phyloP scores from a whole-genome alignment of 768 basidiomycete species.

The Strobilomyces dryophilus region DNA sequence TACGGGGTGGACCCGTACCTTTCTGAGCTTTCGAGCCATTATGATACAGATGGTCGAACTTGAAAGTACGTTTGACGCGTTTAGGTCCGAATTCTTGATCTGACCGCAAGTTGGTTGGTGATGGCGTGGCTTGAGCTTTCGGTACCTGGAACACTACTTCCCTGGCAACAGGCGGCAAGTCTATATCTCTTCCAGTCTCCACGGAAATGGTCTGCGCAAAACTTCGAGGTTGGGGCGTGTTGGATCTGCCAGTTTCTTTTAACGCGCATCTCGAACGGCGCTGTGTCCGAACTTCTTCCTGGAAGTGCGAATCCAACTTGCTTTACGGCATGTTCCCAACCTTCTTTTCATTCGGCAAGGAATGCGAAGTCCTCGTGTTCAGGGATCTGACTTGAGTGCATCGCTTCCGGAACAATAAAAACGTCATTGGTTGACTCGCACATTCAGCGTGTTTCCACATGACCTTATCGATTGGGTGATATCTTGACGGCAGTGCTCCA shows the following conservation, averaged over 20 bases:
- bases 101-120: background rate
- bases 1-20: conserved; percentile 8
- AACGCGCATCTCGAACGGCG: conserved; percentile 10
- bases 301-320: conserved; percentile 1
- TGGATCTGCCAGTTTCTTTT: background rate
- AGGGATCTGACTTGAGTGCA: conserved; percentile 1
- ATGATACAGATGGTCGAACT: background rate
- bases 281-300: background rate
- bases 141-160: conserved; percentile 4
- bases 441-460: conserved; percentile 11
- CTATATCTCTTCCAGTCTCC: conserved; percentile 15
- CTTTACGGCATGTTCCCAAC: conserved; percentile 5
- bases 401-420: conserved; percentile 8
- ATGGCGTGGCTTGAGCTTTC: background rate
- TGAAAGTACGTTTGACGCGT: conserved; percentile 2
- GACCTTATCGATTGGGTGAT: conserved; percentile 12
- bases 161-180: background rate
- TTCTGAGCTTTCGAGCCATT: conserved; percentile 2
- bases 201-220: background rate
- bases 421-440: conserved; percentile 16
- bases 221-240: conserved; percentile 18
- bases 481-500: conserved; percentile 5
- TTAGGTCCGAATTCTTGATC: background rate
- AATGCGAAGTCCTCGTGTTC: conserved; percentile 15
- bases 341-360: background rate